Evolutionary conservation across 2,329 filamentous ascomycete species (phyloP).

Genomic region (Ophiocordyceps camponoti-rufipedis): DNA sequence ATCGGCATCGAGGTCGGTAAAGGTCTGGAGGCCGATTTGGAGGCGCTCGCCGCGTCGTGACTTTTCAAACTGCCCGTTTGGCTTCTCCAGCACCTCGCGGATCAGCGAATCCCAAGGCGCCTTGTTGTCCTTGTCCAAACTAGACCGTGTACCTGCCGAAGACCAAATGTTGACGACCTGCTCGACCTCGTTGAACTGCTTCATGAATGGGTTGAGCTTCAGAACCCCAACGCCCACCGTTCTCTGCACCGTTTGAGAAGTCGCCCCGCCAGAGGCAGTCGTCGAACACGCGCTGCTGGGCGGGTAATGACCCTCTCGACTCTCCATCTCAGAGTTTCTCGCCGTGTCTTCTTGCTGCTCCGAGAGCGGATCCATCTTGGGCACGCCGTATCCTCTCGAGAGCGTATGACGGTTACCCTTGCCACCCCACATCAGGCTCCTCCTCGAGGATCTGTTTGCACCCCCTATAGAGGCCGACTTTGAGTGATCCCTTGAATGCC

Average conservation of each 20-base stretch:
- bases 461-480: conserved; percentile 30
- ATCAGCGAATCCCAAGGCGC: conserved; percentile 60
- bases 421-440: conserved; percentile 53
- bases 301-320: conserved; percentile 24
- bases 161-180: conserved; percentile 66
- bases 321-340: conserved; percentile 17
- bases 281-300: conserved; percentile 39
- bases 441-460: conserved; percentile 32
- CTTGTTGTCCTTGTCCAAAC: conserved; percentile 37
- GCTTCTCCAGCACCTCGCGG: conserved; percentile 52
- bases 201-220: conserved; percentile 58
- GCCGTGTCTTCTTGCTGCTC: conserved; percentile 27
- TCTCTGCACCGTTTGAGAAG: conserved; percentile 22
- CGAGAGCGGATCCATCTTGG: conserved; percentile 38
- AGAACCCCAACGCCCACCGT: conserved; percentile 63
- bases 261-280: conserved; percentile 7
- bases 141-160: conserved; percentile 29
- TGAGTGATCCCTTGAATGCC: conserved; percentile 21
- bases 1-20: conserved; percentile 62
- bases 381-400: conserved; percentile 26
- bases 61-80: conserved; percentile 56
- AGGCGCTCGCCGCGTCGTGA: conserved; percentile 57
- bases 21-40: conserved; percentile 62
- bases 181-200: conserved; percentile 52
- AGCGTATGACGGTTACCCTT: conserved; percentile 36